These are phyloP conservation scores for Stentor coeruleus DNA, from an alignment of 73 alveolate genomes.

Conservation along the genomic window DNA sequence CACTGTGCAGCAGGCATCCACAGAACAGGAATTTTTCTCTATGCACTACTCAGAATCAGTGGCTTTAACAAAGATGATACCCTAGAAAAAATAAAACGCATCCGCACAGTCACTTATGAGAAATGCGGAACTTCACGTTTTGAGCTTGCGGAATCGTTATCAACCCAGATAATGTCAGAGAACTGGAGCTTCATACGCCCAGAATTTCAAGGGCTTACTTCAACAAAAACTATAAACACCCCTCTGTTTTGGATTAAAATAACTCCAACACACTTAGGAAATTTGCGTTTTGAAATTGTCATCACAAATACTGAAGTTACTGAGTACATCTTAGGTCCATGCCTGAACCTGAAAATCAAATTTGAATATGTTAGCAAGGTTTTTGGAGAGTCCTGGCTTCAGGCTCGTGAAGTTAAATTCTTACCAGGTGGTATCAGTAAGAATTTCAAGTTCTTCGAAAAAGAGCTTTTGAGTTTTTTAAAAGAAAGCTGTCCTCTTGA, in stretches of 20 bases:
- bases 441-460: neutral
- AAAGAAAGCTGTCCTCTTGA: too few species aligned
- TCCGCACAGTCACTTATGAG: neutral
- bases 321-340: neutral
- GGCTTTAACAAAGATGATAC: conserved; percentile 25
- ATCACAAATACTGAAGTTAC: neutral
- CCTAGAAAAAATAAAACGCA: neutral
- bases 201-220: neutral
- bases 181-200: neutral
- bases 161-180: neutral
- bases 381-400: conserved; percentile 8
- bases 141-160: neutral
- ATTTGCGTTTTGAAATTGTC: neutral
- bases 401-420: neutral
- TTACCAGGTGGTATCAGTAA: neutral
- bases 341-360: neutral
- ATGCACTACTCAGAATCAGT: conserved; percentile 51
- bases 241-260: conserved; percentile 7
- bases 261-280: neutral
- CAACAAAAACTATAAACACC: neutral
- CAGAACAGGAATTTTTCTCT: conserved; percentile 68
- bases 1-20: conserved; percentile 88
- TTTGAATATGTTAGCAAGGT: neutral
- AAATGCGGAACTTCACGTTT: conserved; percentile 7
- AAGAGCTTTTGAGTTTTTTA: neutral